These are phyloP conservation scores for Lophiostoma macrostomum DNA, from an alignment of 495 filamentous ascomycete genomes.

Conservation along the genomic window DNA sequence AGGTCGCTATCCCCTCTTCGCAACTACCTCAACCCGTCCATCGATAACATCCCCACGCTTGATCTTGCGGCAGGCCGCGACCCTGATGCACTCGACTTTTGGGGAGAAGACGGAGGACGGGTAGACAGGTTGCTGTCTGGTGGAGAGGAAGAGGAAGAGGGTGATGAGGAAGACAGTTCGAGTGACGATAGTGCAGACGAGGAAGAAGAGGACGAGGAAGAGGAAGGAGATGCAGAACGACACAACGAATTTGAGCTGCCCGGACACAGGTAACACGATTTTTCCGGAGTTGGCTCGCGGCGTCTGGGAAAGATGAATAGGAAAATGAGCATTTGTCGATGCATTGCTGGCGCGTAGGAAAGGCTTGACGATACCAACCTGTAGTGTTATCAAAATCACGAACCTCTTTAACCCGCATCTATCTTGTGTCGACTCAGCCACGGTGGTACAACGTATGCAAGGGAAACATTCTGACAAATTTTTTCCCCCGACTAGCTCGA, in stretches of 20 bases:
- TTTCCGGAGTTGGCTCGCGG: not conserved
- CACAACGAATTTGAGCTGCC: slow-evolving; percentile 32
- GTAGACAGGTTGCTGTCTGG: slow-evolving; percentile 21
- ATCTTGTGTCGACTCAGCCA: too few species aligned
- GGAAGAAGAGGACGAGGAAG: slow-evolving; percentile 35
- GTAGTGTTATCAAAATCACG: too few species aligned
- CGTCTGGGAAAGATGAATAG: not conserved
- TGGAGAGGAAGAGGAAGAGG: slow-evolving; percentile 33
- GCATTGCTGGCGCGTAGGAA: too few species aligned
- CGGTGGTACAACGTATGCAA: too few species aligned
- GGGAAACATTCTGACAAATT: too few species aligned
- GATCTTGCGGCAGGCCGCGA: slow-evolving; percentile 24
- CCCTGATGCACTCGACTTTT: slow-evolving; percentile 27
- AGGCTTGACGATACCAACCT: too few species aligned
- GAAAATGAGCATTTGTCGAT: too few species aligned
- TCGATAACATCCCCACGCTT: slow-evolving; percentile 14
- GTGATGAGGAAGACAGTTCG: slow-evolving; percentile 27
- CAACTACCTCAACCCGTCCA: slow-evolving; percentile 20
- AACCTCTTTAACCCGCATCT: too few species aligned
- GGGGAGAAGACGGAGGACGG: slow-evolving; percentile 32
- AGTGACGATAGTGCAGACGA: slow-evolving; percentile 32
- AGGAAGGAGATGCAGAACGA: slow-evolving; percentile 32
- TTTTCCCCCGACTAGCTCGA: too few species aligned
- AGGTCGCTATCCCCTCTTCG: slow-evolving; percentile 13
- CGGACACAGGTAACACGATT: slow-evolving; percentile 26